phyloP scores from a whole-genome alignment of 2,329 filamentous ascomycete species.

The Ophiostoma perfectum region DNA sequence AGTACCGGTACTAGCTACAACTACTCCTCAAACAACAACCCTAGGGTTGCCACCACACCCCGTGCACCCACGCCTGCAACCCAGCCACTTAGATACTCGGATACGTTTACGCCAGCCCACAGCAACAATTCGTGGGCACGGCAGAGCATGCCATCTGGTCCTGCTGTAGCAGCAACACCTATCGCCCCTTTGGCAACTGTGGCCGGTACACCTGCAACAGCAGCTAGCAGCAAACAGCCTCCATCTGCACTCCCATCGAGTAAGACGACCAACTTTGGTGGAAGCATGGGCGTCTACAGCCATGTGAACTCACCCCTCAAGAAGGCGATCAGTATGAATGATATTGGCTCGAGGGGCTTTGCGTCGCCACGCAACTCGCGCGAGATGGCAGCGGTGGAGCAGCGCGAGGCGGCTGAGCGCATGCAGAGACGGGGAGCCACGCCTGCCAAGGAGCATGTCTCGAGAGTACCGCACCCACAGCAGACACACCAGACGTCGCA shows the following conservation, averaged over 20 bases:
- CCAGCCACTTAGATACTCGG: conserved; percentile 30
- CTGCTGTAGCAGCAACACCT: conserved; percentile 5
- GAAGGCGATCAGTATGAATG: conserved; percentile 62
- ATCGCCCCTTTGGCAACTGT: not conserved
- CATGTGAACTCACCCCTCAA: conserved; percentile 79
- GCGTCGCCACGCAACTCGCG: conserved; percentile 53
- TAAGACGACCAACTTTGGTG: conserved; percentile 47
- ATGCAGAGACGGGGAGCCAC: conserved; percentile 37
- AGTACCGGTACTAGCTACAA: conserved; percentile 31
- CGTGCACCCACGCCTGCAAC: conserved; percentile 41
- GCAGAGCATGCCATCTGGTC: conserved; percentile 25
- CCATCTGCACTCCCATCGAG: conserved; percentile 24
- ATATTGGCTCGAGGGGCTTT: conserved; percentile 43
- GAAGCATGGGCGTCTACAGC: conserved; percentile 72
- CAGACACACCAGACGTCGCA: not conserved
- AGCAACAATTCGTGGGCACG: conserved; percentile 23
- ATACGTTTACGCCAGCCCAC: conserved; percentile 31
- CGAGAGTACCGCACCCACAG: conserved; percentile 23
- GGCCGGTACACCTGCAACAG: conserved; percentile 13
- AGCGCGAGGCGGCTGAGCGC: conserved; percentile 37
- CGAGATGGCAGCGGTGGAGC: conserved; percentile 57
- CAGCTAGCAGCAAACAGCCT: conserved; percentile 26
- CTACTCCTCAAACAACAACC: conserved; percentile 15
- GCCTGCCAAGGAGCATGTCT: conserved; percentile 31
- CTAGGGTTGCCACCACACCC: conserved; percentile 35